Percentiles rank a stretch among this genome's conserved stretches.
Evolutionary conservation across 495 filamentous ascomycete genomes (phyloP).

Genomic region (Penicillium macrosclerotiorum): DNA sequence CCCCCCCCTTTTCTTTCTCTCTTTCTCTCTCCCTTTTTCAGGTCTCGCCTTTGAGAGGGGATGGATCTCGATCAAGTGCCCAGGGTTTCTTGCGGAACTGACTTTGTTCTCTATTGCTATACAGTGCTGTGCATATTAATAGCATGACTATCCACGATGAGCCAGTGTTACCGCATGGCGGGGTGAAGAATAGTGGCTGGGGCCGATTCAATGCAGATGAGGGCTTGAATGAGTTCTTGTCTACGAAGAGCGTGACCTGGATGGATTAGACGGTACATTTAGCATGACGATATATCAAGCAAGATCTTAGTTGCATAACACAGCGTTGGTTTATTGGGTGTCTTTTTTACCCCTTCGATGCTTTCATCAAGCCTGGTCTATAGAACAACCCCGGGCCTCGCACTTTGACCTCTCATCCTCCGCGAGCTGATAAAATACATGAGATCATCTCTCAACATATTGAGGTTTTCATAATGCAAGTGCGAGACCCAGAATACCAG

Average conservation of each 20-base stretch:
- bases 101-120: constrained; percentile 6
- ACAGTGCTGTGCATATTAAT: constrained; percentile 79
- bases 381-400: background rate
- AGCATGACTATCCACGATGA: constrained; percentile 87
- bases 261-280: no score
- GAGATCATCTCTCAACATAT: no score
- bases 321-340: no score
- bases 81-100: no score
- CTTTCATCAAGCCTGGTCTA: no score
- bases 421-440: background rate
- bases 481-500: constrained; percentile 2
- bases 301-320: no score
- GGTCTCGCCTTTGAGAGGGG: no score
- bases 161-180: constrained; percentile 73
- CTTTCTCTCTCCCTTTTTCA: no score
- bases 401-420: background rate
- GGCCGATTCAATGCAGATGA: constrained; percentile 59
- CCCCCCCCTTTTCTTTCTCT: no score
- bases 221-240: constrained; percentile 71
- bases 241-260: constrained; percentile 81
- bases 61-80: no score
- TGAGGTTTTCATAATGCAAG: background rate
- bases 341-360: no score
- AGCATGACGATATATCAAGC: no score
- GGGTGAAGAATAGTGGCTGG: constrained; percentile 80